Conservation (phyloP, 345 rosid species). For the Pistacia atlantica region DNA sequence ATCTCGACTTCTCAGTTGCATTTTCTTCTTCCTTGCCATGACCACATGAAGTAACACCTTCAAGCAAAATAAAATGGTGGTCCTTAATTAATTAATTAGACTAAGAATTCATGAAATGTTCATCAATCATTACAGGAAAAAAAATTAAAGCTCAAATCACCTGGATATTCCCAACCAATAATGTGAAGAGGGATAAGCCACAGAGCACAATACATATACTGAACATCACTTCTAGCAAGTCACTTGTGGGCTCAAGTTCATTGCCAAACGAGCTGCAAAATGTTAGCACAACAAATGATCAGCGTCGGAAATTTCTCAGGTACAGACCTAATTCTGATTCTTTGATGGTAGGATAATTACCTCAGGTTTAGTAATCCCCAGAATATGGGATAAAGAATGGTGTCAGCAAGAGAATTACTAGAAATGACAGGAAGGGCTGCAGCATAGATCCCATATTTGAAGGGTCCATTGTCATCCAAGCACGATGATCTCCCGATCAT, state of each 20-base stretch:
- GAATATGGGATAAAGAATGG: conserved; percentile 83
- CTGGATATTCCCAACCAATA: conserved; percentile 87
- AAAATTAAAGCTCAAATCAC: conserved; percentile 23
- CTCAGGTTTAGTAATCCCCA: conserved; percentile 95
- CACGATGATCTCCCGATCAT: conserved; percentile 52
- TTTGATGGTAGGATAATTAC: conserved; percentile 28
- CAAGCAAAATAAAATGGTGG: not conserved
- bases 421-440: conserved; percentile 87
- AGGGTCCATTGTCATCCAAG: conserved; percentile 67
- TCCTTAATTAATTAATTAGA: not conserved
- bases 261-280: conserved; percentile 81
- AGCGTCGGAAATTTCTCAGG: too few relatives aligned
- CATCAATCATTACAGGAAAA: not conserved
- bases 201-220: conserved; percentile 76
- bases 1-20: conserved; percentile 81
- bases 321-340: not conserved
- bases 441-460: conserved; percentile 67
- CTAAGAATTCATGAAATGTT: not conserved
- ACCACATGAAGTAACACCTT: conserved; percentile 78
- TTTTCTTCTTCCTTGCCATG: conserved; percentile 72
- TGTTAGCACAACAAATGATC: not conserved
- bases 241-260: conserved; percentile 79
- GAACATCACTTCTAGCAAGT: conserved; percentile 75
- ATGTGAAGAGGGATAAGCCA: conserved; percentile 81
- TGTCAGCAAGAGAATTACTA: conserved; percentile 78